Evolutionary conservation across 495 filamentous ascomycete species (phyloP).

Genomic region (Staphylotrichum longicolle): DNA sequence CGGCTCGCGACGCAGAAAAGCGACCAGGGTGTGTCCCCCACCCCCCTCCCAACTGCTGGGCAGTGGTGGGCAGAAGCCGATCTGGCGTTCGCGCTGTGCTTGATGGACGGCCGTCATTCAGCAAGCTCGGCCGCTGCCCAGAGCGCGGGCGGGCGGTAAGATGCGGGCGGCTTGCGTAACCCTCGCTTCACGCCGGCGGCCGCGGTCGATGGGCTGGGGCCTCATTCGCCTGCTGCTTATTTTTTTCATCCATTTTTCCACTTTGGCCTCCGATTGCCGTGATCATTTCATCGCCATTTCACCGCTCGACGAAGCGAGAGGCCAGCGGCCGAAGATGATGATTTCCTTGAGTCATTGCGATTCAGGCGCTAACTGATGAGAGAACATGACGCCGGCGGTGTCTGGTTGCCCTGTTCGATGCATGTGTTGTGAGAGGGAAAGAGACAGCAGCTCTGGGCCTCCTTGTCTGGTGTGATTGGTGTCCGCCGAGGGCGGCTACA

Average conservation of each 20-base stretch:
- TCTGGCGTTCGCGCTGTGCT: background rate
- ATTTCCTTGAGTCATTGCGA: background rate
- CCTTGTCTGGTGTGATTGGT: slow-evolving; percentile 40
- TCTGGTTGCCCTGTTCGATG: slow-evolving; percentile 5
- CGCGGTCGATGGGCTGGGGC: background rate
- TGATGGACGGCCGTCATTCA: background rate
- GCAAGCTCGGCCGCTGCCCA: slow-evolving; percentile 14
- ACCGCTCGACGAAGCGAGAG: background rate
- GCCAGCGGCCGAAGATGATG: background rate
- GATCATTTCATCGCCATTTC: background rate
- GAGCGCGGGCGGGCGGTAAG: slow-evolving; percentile 5
- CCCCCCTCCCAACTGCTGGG: background rate
- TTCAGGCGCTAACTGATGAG: background rate
- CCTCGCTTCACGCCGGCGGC: slow-evolving; percentile 5
- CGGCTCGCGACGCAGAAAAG: slow-evolving; percentile 12
- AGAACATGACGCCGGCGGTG: background rate
- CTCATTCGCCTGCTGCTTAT: background rate
- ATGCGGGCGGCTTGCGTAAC: slow-evolving; percentile 9
- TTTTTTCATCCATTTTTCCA: background rate
- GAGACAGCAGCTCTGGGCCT: slow-evolving; percentile 27
- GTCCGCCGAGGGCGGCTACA: slow-evolving; percentile 45
- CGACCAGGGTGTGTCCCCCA: slow-evolving; percentile 11
- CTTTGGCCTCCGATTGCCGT: background rate
- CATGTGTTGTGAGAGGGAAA: slow-evolving; percentile 11
- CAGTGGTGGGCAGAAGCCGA: background rate